Evolutionary conservation across 2,329 filamentous ascomycete genomes (phyloP).

Genomic region (Myotisia sp.): DNA sequence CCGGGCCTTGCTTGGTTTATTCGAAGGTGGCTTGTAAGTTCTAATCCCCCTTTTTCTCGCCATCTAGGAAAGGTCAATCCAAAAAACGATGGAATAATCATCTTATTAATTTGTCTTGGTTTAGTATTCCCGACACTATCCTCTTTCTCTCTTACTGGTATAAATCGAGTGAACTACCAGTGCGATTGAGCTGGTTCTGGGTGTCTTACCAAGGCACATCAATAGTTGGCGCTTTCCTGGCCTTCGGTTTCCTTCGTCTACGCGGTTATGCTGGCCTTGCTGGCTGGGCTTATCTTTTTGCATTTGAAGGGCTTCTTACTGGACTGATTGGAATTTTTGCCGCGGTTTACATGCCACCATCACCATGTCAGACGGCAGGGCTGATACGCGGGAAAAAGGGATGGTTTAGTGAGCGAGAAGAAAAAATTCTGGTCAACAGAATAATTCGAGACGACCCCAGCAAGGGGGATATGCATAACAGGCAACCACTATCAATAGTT

Average conservation of each 20-base stretch:
- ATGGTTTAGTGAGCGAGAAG: conserved; percentile 54
- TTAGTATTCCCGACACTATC: conserved; percentile 31
- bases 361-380: conserved; percentile 51
- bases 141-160: conserved; percentile 62
- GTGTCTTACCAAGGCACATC: conserved; percentile 41
- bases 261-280: conserved; percentile 22
- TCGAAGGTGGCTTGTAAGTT: conserved; percentile 47
- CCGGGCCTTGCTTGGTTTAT: conserved; percentile 34
- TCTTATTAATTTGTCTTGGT: too few species aligned
- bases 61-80: neutral
- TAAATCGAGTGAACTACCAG: conserved; percentile 53
- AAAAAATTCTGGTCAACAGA: conserved; percentile 55
- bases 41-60: conserved; percentile 17
- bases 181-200: conserved; percentile 58
- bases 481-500: conserved; percentile 36
- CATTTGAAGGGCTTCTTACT: conserved; percentile 35
- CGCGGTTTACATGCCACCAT: conserved; percentile 47
- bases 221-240: conserved; percentile 35
- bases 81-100: neutral
- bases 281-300: conserved; percentile 33
- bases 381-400: conserved; percentile 47
- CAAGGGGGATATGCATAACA: conserved; percentile 49
- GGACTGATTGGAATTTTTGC: conserved; percentile 42
- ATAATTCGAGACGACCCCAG: conserved; percentile 42
- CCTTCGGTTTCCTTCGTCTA: conserved; percentile 31